A percentile compares a stretch with the other conserved stretches of the same genome.
Conservation (phyloP, 306 rosid species). For the Dalbergia cochinchinensis region DNA sequence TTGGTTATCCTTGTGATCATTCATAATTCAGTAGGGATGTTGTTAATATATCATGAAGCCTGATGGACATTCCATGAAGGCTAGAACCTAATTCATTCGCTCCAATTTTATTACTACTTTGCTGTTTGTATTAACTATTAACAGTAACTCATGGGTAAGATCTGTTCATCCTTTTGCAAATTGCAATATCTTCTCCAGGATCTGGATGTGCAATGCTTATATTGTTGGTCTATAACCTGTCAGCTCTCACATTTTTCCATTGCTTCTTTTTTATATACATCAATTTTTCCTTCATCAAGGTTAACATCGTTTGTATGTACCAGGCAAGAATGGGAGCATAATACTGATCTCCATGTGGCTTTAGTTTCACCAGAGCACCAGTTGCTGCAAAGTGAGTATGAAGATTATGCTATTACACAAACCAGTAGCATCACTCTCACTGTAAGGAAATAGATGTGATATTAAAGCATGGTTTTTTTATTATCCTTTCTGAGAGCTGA, state of each 20-base stretch:
- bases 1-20: background rate
- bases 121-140: background rate
- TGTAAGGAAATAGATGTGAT: slow-evolving; percentile 39
- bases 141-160: too few relatives aligned
- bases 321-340: slow-evolving; percentile 53
- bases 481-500: slow-evolving; percentile 22
- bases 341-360: slow-evolving; percentile 45
- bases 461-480: slow-evolving; percentile 14
- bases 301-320: background rate
- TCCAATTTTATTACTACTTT: background rate
- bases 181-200: background rate
- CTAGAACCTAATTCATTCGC: background rate
- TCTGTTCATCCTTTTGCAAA: background rate
- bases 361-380: slow-evolving; percentile 52
- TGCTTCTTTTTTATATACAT: background rate
- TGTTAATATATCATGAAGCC: background rate
- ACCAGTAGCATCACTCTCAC: slow-evolving; percentile 41
- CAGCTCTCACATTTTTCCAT: background rate
- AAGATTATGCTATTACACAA: slow-evolving; percentile 48
- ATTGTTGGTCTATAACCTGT: background rate
- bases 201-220: slow-evolving; percentile 6
- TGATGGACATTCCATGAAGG: slow-evolving; percentile 3
- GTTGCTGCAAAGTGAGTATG: slow-evolving; percentile 48
- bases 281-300: background rate
- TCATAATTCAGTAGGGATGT: background rate